Conservation (phyloP, 1,284 basidiomycete species). For the Stygiomarasmius scandens region DNA sequence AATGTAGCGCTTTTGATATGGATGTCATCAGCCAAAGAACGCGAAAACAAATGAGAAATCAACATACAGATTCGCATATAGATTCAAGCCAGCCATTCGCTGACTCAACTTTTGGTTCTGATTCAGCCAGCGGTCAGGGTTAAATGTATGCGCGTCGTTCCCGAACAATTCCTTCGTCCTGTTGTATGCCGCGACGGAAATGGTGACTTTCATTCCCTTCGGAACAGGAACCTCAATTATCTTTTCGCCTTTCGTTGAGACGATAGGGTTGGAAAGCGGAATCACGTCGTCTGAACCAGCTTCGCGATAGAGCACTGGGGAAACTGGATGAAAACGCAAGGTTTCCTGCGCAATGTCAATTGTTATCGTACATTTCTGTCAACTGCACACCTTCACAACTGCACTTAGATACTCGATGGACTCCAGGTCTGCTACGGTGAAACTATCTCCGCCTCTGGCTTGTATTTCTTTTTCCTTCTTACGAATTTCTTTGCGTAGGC, state of each 20-base stretch:
- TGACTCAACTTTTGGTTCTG: conserved; percentile 16
- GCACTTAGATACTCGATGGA: conserved; percentile 25
- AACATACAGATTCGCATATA: conserved; percentile 36
- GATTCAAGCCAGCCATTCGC: conserved; percentile 26
- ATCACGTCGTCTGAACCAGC: conserved; percentile 39
- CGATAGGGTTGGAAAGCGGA: conserved; percentile 39
- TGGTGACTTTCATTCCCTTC: conserved; percentile 37
- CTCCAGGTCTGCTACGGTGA: conserved; percentile 29
- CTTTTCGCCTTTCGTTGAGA: conserved; percentile 29
- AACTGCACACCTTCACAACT: conserved; percentile 26
- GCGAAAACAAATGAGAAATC: background rate
- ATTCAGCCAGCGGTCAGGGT: conserved; percentile 31
- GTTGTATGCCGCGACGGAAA: conserved; percentile 31
- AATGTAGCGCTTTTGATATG: conserved; percentile 28
- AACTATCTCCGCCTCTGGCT: background rate
- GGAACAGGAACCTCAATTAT: conserved; percentile 37
- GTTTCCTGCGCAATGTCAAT: conserved; percentile 37
- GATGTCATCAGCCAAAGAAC: background rate
- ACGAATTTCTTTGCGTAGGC: conserved; percentile 3
- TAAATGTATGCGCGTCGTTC: conserved; percentile 31
- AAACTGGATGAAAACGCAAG: conserved; percentile 39
- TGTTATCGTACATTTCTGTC: too few relatives aligned
- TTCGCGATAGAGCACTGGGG: conserved; percentile 27
- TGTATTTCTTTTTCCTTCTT: background rate
- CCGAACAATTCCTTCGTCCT: conserved; percentile 35